Conservation (phyloP, 2,329 filamentous ascomycete genomes). For the Trichoderma sp. region DNA sequence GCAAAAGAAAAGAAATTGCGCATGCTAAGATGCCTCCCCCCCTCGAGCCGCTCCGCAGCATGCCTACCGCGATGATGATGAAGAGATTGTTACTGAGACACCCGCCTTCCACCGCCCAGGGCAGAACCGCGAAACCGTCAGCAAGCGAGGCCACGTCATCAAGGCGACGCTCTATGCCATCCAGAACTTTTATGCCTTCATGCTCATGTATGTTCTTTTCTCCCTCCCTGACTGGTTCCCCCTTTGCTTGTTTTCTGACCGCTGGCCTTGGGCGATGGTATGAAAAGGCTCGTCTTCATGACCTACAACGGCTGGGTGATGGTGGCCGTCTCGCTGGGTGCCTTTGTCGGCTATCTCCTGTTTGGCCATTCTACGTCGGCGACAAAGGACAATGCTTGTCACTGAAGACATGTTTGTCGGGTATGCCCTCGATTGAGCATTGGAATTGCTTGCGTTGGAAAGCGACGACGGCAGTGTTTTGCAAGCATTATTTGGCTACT, state of each 20-base stretch:
- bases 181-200: slow-evolving; percentile 98
- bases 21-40: slow-evolving; percentile 38
- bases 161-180: slow-evolving; percentile 85
- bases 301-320: slow-evolving; percentile 99
- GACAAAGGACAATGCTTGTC: slow-evolving; percentile 87
- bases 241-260: background rate
- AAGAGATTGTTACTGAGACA: slow-evolving; percentile 59
- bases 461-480: slow-evolving; percentile 10
- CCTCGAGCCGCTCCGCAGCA: slow-evolving; percentile 10
- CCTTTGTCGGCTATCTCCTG: slow-evolving; percentile 81
- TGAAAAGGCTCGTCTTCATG: slow-evolving; percentile 89
- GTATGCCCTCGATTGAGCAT: background rate
- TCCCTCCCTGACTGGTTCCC: background rate
- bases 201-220: slow-evolving; percentile 80
- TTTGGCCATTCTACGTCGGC: slow-evolving; percentile 73
- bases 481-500: background rate
- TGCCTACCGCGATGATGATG: slow-evolving; percentile 21
- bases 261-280: too few relatives aligned
- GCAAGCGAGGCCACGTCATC: slow-evolving; percentile 71
- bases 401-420: slow-evolving; percentile 54
- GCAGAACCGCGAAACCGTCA: slow-evolving; percentile 63
- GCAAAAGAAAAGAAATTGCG: slow-evolving; percentile 27
- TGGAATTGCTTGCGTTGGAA: background rate
- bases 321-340: slow-evolving; percentile 84
- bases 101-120: slow-evolving; percentile 71